Evolutionary conservation across 495 filamentous ascomycete genomes (phyloP).

Genomic region (Bryoglossum gracile): DNA sequence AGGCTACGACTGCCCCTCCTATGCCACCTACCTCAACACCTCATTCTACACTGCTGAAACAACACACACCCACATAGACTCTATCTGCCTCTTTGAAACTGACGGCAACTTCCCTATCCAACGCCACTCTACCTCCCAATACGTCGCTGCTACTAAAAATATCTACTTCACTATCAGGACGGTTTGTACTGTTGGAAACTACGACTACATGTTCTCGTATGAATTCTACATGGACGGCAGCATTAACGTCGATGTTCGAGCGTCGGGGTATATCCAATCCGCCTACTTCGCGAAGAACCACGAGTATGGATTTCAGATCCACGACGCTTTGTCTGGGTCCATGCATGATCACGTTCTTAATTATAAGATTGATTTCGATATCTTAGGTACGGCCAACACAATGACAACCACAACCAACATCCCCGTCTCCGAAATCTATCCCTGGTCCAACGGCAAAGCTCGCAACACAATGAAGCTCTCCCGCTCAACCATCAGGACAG

Average conservation of each 20-base stretch:
- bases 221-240: slow-evolving; percentile 49
- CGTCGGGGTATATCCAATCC: slow-evolving; percentile 49
- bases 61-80: slow-evolving; percentile 34
- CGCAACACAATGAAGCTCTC: slow-evolving; percentile 24
- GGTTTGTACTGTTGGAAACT: slow-evolving; percentile 47
- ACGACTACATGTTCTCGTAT: slow-evolving; percentile 40
- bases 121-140: slow-evolving; percentile 33
- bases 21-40: slow-evolving; percentile 39
- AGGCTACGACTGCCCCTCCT: slow-evolving; percentile 46
- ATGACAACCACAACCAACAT: slow-evolving; percentile 1
- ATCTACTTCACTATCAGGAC: slow-evolving; percentile 39
- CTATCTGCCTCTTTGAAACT: slow-evolving; percentile 45
- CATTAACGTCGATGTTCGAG: slow-evolving; percentile 47
- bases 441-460: neutral
- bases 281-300: slow-evolving; percentile 44
- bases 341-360: slow-evolving; percentile 57
- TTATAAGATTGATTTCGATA: slow-evolving; percentile 51
- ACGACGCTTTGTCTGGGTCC: slow-evolving; percentile 42
- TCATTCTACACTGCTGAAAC: slow-evolving; percentile 32
- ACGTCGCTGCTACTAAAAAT: slow-evolving; percentile 37
- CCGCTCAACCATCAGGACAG: slow-evolving; percentile 32
- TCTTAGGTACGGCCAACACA: slow-evolving; percentile 40
- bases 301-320: slow-evolving; percentile 51
- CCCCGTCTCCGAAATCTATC: slow-evolving; percentile 5
- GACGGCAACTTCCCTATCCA: slow-evolving; percentile 38